A percentile compares a stretch with the other conserved stretches of the same genome.
Evolutionary conservation across 169 alveolate genomes (phyloP).

Genomic region (Babesia ovis): DNA sequence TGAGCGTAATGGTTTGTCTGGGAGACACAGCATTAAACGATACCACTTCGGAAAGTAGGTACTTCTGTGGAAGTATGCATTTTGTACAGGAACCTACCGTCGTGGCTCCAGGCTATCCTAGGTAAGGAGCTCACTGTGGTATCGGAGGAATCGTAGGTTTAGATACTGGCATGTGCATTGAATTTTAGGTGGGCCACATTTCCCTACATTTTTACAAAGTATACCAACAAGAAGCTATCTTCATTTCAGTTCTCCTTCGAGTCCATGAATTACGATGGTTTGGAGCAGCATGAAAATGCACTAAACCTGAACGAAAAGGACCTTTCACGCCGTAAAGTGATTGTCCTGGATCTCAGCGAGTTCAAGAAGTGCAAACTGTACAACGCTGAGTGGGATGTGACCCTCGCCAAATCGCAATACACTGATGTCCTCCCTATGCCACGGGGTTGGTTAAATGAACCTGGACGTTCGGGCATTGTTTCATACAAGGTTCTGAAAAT

Average conservation of each 20-base stretch:
- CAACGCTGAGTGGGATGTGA: constrained; percentile 47
- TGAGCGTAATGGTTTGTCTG: constrained; percentile 21
- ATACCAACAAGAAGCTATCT: constrained; percentile 46
- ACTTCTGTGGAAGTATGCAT: not conserved
- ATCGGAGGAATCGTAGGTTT: constrained; percentile 61
- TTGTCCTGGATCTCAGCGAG: constrained; percentile 42
- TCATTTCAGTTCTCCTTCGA: constrained; percentile 54
- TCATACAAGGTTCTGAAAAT: constrained; percentile 73
- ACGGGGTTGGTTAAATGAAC: constrained; percentile 36
- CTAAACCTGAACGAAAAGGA: constrained; percentile 39
- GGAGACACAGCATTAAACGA: constrained; percentile 47
- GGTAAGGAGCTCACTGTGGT: constrained; percentile 54
- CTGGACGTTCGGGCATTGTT: constrained; percentile 51
- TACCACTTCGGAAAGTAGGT: constrained; percentile 63
- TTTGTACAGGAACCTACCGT: constrained; percentile 49
- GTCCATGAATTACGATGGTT: constrained; percentile 22
- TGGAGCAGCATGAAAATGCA: constrained; percentile 45
- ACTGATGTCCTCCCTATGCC: constrained; percentile 41
- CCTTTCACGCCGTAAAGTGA: constrained; percentile 38
- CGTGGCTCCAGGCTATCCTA: constrained; percentile 60
- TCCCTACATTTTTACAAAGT: constrained; percentile 55
- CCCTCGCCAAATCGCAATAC: constrained; percentile 12
- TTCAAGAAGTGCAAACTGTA: constrained; percentile 57
- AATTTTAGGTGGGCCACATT: constrained; percentile 41
- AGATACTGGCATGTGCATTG: not conserved